A percentile compares a stretch with the other conserved stretches of the same genome.
Conservation (phyloP, 2,329 filamentous ascomycete species). For the Xylariomycetidae sp. region DNA sequence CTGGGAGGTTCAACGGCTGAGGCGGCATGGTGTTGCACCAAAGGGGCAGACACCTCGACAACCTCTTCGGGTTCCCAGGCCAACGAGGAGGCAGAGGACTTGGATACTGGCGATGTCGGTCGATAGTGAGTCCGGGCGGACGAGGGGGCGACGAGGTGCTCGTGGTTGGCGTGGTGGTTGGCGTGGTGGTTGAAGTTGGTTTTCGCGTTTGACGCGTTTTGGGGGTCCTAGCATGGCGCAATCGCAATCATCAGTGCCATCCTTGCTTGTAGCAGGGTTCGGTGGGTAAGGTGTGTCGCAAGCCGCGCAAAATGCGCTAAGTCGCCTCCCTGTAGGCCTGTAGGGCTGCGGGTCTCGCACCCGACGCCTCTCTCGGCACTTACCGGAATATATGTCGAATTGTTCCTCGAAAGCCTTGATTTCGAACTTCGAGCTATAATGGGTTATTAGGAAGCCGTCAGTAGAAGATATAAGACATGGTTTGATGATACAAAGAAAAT, state of each 20-base stretch:
- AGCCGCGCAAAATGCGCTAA: neutral
- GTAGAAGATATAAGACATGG: neutral
- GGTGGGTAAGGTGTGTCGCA: neutral
- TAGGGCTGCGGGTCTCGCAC: too few species aligned
- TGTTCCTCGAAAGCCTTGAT: too few species aligned
- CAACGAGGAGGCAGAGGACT: conserved; percentile 3
- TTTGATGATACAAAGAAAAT: neutral
- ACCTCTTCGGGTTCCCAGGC: conserved; percentile 4
- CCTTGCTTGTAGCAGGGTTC: conserved; percentile 15
- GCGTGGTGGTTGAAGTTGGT: conserved; percentile 2
- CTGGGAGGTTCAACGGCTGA: conserved; percentile 6
- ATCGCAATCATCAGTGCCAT: conserved; percentile 23
- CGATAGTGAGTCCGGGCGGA: conserved; percentile 2
- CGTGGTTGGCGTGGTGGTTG: neutral
- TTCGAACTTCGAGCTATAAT: too few species aligned
- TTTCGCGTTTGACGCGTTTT: conserved; percentile 20
- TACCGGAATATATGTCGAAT: too few species aligned
- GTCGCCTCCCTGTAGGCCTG: conserved; percentile 1
- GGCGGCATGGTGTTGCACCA: conserved; percentile 9
- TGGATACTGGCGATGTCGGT: conserved; percentile 1
- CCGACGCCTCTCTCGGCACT: too few species aligned
- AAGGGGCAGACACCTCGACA: conserved; percentile 3
- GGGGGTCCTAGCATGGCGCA: conserved; percentile 10
- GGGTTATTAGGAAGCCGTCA: neutral
- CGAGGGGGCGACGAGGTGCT: conserved; percentile 5